Conservation (phyloP, 225 moss, liverwort and hornwort genomes). For the Neckera pumila region DNA sequence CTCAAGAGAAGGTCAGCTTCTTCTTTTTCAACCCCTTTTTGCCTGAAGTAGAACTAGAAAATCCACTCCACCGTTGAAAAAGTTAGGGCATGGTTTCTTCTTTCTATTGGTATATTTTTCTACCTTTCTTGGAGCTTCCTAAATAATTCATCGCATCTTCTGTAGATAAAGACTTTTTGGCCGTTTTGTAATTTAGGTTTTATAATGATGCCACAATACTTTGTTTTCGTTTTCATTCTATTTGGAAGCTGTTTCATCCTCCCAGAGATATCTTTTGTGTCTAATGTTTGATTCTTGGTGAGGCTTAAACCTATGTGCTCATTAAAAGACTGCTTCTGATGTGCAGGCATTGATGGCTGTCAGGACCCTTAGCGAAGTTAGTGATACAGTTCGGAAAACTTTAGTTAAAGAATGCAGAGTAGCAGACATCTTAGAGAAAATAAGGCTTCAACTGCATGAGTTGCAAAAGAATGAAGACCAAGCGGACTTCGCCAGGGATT, state of each 20-base stretch:
- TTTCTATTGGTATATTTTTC: neutral
- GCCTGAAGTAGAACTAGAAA: neutral
- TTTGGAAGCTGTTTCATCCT: neutral
- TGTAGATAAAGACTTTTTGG: neutral
- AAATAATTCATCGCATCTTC: neutral
- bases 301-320: neutral
- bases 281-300: neutral
- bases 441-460: conserved; percentile 22
- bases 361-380: conserved; percentile 47
- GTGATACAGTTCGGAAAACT: conserved; percentile 18
- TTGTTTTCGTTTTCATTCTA: neutral
- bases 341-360: conserved; percentile 83
- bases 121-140: neutral
- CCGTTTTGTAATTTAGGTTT: neutral
- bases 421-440: conserved; percentile 40
- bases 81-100: neutral
- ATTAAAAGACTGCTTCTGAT: neutral
- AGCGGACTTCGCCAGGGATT: conserved; percentile 64
- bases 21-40: neutral
- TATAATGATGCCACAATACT: neutral
- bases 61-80: neutral
- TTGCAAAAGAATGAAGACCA: conserved; percentile 33
- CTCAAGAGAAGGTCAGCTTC: conserved; percentile 68
- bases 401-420: conserved; percentile 38
- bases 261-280: neutral